Conservation (phyloP, 345 rosid genomes). For the Brassica cretica region DNA sequence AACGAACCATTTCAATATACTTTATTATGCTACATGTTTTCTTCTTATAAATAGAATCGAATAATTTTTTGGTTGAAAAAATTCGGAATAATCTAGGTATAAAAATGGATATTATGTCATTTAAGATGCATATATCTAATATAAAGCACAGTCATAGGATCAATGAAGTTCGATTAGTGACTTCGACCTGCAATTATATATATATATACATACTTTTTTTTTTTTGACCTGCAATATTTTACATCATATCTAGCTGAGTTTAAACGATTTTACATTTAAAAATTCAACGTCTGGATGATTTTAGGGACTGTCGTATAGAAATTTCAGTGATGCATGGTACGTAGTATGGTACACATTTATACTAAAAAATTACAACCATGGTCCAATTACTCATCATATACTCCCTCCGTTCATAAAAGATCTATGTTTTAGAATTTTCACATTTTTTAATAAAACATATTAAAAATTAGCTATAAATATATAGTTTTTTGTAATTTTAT, state of each 20-base stretch:
- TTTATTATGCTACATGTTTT: neutral
- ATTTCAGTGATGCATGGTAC: neutral
- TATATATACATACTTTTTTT: too few species aligned
- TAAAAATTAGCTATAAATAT: too few species aligned
- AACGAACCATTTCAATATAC: neutral
- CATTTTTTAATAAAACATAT: too few species aligned
- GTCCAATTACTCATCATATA: neutral
- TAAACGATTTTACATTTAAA: neutral
- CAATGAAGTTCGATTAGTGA: neutral
- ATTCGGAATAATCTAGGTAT: neutral
- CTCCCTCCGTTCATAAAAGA: too few species aligned
- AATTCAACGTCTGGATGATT: neutral
- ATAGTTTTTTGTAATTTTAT: too few species aligned
- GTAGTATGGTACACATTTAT: neutral
- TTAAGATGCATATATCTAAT: neutral
- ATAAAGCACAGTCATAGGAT: neutral
- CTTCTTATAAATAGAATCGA: neutral
- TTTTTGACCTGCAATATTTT: neutral
- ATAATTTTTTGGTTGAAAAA: neutral
- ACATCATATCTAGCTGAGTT: neutral
- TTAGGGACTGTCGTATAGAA: neutral
- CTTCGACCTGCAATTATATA: neutral
- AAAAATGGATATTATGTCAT: neutral
- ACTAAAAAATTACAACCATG: neutral
- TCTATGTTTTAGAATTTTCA: too few species aligned